Evolutionary conservation across 108 stramenopile species (phyloP), one percentile per base, ranked within the genome.

Genomic region (Skeletonema grethae): DNA sequence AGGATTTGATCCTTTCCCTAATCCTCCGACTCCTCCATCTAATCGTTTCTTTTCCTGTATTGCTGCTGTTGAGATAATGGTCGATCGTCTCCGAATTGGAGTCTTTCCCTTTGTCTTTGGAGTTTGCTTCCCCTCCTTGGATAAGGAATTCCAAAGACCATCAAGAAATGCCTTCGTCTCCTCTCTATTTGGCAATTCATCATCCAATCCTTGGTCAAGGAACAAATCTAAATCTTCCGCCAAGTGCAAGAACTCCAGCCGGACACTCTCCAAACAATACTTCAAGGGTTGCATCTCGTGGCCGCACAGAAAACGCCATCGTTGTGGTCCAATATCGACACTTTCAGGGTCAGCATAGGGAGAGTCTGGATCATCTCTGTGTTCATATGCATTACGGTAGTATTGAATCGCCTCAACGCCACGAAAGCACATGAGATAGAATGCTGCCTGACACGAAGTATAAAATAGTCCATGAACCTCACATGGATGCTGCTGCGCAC

Each of bases 401-500:
- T 80, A 85, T 58, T 75, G 46, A 38, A 96, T 64, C 15, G 90
- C 84, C 39, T 95, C 93, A 7, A 63, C 76, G 11, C 96, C 97
- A 48, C 96, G 89, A 72, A 99, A 99, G 84, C 97, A 97, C 93
- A 99, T 90, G 34, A 98, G 88, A 84, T 99, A 99, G 71, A 97
- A 97, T 5, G 93, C 86, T n/a, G 98, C 90, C 74, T 99, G 98
- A 62, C 95, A 96, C 39, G 93, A 85, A 0, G 95, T 97, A 71
- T 97, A 99, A 69, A 98, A 99, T 0, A 98, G 71, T 25, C 82
- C 85, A 76, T 97, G 97, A 9, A 80, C 48, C 12, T 87, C 86
- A 66, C 90, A 84, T 30, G 87, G 85, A 13, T 80, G 72, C 55
- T 82, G 82, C 8, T 79, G 69, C 62, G 83, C 88, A 9, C 77